These are phyloP conservation scores for Mycena rebaudengoi DNA, from an alignment of 768 basidiomycete species.

Conservation along the genomic window DNA sequence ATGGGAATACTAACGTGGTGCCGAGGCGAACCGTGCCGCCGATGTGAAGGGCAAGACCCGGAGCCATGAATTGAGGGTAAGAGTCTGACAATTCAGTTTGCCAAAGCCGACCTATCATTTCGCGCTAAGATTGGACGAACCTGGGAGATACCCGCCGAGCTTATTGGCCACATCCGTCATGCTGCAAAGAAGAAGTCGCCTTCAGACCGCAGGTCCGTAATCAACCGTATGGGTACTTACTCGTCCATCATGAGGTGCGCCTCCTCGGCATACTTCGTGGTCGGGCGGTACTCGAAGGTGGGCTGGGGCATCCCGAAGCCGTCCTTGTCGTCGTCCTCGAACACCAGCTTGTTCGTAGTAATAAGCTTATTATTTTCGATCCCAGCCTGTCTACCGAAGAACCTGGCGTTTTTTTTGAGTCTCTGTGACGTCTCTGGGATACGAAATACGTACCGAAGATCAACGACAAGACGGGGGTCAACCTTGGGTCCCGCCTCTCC, in stretches of 20 bases:
- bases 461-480: slow-evolving; percentile 43
- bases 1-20: neutral
- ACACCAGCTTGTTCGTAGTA: no score
- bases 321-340: slow-evolving; percentile 26
- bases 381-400: slow-evolving; percentile 33
- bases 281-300: slow-evolving; percentile 34
- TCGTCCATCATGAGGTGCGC: slow-evolving; percentile 30
- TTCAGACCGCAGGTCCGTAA: neutral
- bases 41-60: neutral
- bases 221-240: slow-evolving; percentile 13
- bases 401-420: slow-evolving; percentile 27
- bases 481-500: slow-evolving; percentile 39
- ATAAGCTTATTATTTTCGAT: slow-evolving; percentile 23
- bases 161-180: slow-evolving; percentile 38
- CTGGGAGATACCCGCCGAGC: slow-evolving; percentile 43
- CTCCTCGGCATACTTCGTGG: slow-evolving; percentile 16
- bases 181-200: slow-evolving; percentile 2
- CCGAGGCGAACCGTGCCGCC: slow-evolving; percentile 24
- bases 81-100: neutral
- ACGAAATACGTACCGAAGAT: slow-evolving; percentile 24
- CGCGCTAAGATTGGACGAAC: slow-evolving; percentile 18
- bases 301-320: slow-evolving; percentile 45
- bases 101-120: neutral
- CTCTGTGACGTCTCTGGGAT: neutral
- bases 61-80: slow-evolving; percentile 38